Evolutionary conservation across 495 filamentous ascomycete species (phyloP).

Genomic region (Penicillium subrubescens): DNA sequence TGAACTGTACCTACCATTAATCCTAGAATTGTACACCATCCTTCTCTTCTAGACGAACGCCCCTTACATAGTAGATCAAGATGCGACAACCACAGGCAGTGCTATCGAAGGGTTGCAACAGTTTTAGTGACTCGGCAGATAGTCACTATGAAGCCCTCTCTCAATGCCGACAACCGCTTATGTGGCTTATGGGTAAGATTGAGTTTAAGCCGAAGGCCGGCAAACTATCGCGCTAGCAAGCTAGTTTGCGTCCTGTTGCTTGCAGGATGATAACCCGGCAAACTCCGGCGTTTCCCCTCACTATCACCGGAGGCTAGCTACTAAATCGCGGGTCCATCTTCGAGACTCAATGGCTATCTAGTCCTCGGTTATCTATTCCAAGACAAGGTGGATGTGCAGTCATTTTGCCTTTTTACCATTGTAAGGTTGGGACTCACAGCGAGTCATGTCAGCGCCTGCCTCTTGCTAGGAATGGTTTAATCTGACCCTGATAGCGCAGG

Average conservation of each 20-base stretch:
- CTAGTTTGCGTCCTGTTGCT: too few species aligned
- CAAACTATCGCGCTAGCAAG: too few species aligned
- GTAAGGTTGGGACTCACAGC: too few species aligned
- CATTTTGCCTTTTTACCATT: too few species aligned
- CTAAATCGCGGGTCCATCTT: not conserved
- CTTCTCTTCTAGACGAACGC: not conserved
- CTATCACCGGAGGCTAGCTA: not conserved
- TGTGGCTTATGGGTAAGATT: too few species aligned
- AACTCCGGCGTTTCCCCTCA: not conserved
- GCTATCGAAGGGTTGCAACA: too few species aligned
- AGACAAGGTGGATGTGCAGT: too few species aligned
- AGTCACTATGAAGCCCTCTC: too few species aligned
- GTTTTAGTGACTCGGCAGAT: too few species aligned
- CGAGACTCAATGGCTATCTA: not conserved
- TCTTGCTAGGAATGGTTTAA: not conserved
- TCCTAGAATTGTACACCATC: constrained; percentile 5
- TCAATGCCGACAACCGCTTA: too few species aligned
- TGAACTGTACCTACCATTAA: not conserved
- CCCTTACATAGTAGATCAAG: not conserved
- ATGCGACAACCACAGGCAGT: too few species aligned
- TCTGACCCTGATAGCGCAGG: not conserved
- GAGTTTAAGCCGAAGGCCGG: too few species aligned
- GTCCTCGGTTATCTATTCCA: not conserved
- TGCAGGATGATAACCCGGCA: not conserved
- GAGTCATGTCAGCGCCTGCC: not conserved